Evolutionary conservation across 2,329 filamentous ascomycete genomes (phyloP), one percentile per base, ranked within the genome.

Genomic region (Aspergillus unguis): DNA sequence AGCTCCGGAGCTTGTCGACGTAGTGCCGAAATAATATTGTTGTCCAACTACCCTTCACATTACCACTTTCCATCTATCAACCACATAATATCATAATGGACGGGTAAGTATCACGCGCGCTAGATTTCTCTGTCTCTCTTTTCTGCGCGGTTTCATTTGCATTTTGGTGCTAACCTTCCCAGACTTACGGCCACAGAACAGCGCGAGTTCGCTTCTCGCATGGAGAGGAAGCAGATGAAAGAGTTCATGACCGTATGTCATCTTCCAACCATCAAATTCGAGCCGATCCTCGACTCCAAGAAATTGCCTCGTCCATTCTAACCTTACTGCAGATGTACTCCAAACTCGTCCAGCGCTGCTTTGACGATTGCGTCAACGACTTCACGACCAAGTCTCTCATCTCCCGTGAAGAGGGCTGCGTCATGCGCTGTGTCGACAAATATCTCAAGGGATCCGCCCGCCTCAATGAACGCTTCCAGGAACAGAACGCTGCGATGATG

Each of bases 161-260:
- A 35, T 35, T 6, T 6, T 46, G 17, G 17, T 17, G 35, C 58
- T 55, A 53, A 56, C 48, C 23, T 36, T 47, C 48, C 47, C 65
- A 87, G 85, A 64, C 87, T 95, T 71, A 89, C 83, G 63, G 71
- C 81, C 66, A 74, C 84, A 66, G 92, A 97, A 81, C 89, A 95
- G 80, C 88, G 90, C 77, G 90, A 94, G 81, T 88, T 99, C 71
- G 87, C 95, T 76, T 78, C 84, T 77, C 90, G 94, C 75, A 92
- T 99, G 84, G 91, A 97, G 80, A 88, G 89, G 78, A 95, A 94
- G 77, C 94, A 99, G 78, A 90, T 99, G 82, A 96, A 96, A 79
- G 92, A 97, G 72, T 97, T 99, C 72, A 96, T 97, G 87, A 88
- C 85, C 67, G 94, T 97, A 82, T 65, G 90, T 80, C 52, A 35